Base-by-base conservation (phyloP, 2,329 filamentous ascomycete genomes). In the Thelonectria olida region DNA sequence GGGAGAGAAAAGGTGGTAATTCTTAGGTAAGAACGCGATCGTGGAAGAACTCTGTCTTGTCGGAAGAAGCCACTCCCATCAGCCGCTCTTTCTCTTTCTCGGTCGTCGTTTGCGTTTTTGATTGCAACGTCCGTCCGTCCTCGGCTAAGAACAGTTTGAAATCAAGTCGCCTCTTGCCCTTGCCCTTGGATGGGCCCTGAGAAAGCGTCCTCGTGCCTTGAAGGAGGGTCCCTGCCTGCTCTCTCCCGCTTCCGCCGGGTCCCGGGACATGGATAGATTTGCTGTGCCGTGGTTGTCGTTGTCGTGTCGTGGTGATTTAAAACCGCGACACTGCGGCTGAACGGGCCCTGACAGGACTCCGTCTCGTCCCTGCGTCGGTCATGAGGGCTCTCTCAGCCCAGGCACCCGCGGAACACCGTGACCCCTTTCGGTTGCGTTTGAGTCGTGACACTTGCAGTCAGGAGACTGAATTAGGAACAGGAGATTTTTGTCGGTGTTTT, bases 61-160 rank as follows among this genome's bases (percentile, higher is more conserved):
- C n/a, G n/a, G n/a, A n/a, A n/a, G n/a, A n/a, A n/a, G n/a, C n/a
- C n/a, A n/a, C n/a, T n/a, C n/a, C n/a, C n/a, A n/a, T n/a, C n/a
- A n/a, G n/a, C n/a, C n/a, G 27, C 27, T 28, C 27, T 7, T 7
- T 31, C 6, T 8, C 28, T 8, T 7, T 13, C 28, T 7, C 28
- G 7, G 28, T 31, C 28, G 41, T n/a, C 41, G 31, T 19, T 28
- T 41, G 44, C 44, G 49, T 54, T 36, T 28, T 25, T 54, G 45
- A 28, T 36, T 54, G 51, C 51, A 54, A 60, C 57, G 51, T 55
- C 51, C 50, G 51, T 38, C 53, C 27, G 45, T 44, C 57, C 57
- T 60, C 51, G 57, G 57, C 51, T 55, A 60, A 44, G 2, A 5
- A 23, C 41, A 45, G 20, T 45, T 15, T 7, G 20, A 44, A 54